These are phyloP conservation scores for Calocybe indica DNA, from an alignment of 768 basidiomycete species.

Conservation along the genomic window DNA sequence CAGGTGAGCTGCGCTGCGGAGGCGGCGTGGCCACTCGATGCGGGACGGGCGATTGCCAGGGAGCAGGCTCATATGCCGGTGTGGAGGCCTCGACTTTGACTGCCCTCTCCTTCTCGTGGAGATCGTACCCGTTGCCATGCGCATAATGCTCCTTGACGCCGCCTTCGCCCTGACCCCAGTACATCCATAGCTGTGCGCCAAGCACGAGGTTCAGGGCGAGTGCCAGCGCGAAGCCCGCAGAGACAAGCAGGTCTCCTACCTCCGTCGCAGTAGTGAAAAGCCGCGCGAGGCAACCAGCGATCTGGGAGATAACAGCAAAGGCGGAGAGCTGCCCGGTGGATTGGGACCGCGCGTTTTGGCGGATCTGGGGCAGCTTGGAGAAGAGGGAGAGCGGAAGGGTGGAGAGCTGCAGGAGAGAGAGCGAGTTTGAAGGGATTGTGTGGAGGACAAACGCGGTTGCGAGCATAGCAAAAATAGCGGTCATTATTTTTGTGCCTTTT, in stretches of 20 bases:
- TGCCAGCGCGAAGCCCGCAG: conserved; percentile 80
- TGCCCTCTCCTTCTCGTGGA: neutral
- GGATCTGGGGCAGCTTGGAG: conserved; percentile 93
- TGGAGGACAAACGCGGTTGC: conserved; percentile 33
- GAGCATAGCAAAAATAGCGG: conserved; percentile 22
- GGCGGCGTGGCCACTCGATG: conserved; percentile 34
- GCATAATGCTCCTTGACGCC: conserved; percentile 13
- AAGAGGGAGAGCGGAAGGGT: conserved; percentile 90
- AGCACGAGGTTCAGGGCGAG: conserved; percentile 80
- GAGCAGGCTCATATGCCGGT: conserved; percentile 11
- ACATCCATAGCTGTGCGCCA: conserved; percentile 79
- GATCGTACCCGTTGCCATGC: conserved; percentile 7
- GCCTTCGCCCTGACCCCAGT: conserved; percentile 57
- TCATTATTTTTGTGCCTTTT: conserved; percentile 23
- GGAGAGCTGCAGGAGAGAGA: conserved; percentile 72
- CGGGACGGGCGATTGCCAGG: conserved; percentile 21
- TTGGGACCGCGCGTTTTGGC: conserved; percentile 63
- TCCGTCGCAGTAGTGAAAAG: conserved; percentile 92
- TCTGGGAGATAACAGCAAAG: conserved; percentile 85
- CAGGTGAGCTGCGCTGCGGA: conserved; percentile 33
- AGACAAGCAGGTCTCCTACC: conserved; percentile 75
- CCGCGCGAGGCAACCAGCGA: conserved; percentile 85
- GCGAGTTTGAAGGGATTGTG: conserved; percentile 35
- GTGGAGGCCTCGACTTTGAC: no score
- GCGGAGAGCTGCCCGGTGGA: conserved; percentile 94